These are phyloP conservation scores for Phytophthora ramorum DNA, from an alignment of 352 stramenopile genomes.

Conservation along the genomic window DNA sequence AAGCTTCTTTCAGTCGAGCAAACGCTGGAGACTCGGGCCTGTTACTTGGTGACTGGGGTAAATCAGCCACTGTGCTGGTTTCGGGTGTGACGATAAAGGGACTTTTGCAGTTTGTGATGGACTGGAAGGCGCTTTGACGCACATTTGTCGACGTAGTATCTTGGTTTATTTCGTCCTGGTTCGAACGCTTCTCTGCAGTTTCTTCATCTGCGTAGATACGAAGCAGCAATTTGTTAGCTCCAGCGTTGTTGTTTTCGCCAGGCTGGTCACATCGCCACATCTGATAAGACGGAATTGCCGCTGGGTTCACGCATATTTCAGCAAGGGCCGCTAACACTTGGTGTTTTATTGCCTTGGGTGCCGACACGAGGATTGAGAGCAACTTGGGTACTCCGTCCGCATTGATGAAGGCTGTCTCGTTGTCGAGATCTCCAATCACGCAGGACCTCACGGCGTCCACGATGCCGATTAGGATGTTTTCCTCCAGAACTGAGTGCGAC, in stretches of 20 bases:
- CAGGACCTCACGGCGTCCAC: conserved; percentile 73
- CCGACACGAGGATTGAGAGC: conserved; percentile 59
- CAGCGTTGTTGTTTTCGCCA: conserved; percentile 58
- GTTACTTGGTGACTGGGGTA: conserved; percentile 12
- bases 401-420: conserved; percentile 66
- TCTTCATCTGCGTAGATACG: conserved; percentile 77
- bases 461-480: conserved; percentile 69
- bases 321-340: conserved; percentile 69
- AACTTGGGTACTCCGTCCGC: conserved; percentile 65
- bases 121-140: conserved; percentile 59
- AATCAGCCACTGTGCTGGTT: conserved; percentile 9
- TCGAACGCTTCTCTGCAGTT: conserved; percentile 30
- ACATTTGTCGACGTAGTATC: conserved; percentile 26
- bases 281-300: conserved; percentile 69
- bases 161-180: conserved; percentile 8
- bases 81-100: conserved; percentile 48
- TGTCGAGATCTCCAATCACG: conserved; percentile 60
- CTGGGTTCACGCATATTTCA: conserved; percentile 77
- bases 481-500: conserved; percentile 65
- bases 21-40: conserved; percentile 71
- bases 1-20: conserved; percentile 70
- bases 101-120: conserved; percentile 51
- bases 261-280: conserved; percentile 60
- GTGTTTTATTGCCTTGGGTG: conserved; percentile 62
- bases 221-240: conserved; percentile 67